A percentile compares a stretch with the other conserved stretches of the same genome.
Conservation (phyloP, 306 rosid genomes). For the Macrotyloma uniflorum region DNA sequence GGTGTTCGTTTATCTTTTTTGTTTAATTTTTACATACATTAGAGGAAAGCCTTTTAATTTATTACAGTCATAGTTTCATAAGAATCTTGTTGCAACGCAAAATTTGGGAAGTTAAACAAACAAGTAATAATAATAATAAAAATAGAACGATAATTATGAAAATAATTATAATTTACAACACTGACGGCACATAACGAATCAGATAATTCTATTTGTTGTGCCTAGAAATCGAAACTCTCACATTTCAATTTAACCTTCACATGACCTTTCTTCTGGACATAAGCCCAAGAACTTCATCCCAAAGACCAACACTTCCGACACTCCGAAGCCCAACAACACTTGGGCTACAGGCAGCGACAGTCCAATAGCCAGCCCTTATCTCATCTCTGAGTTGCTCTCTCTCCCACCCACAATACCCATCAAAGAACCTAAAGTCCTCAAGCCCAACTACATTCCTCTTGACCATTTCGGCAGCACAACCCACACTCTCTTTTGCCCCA, state of each 20-base stretch:
- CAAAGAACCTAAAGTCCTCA: conserved; percentile 82
- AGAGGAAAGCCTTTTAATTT: too few species aligned
- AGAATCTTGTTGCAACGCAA: too few species aligned
- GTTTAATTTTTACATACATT: too few species aligned
- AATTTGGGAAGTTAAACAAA: too few species aligned
- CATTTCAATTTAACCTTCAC: background rate
- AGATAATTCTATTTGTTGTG: background rate
- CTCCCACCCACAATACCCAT: conserved; percentile 97
- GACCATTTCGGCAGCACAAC: conserved; percentile 87
- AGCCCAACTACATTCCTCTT: conserved; percentile 65
- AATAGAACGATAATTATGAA: background rate
- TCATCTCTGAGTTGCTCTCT: conserved; percentile 70
- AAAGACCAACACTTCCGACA: conserved; percentile 60
- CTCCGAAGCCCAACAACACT: conserved; percentile 58
- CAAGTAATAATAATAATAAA: too few species aligned
- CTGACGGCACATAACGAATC: background rate
- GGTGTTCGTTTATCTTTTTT: too few species aligned
- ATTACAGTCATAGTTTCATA: too few species aligned
- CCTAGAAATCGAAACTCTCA: background rate
- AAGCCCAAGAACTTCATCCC: conserved; percentile 84
- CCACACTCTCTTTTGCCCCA: conserved; percentile 78
- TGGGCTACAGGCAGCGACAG: conserved; percentile 89
- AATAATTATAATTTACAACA: background rate
- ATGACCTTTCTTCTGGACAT: conserved; percentile 70
- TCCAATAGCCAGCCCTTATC: conserved; percentile 79